Evolutionary conservation across 805 yeast species (phyloP).

Genomic region (Martiniozyma abietophila): DNA sequence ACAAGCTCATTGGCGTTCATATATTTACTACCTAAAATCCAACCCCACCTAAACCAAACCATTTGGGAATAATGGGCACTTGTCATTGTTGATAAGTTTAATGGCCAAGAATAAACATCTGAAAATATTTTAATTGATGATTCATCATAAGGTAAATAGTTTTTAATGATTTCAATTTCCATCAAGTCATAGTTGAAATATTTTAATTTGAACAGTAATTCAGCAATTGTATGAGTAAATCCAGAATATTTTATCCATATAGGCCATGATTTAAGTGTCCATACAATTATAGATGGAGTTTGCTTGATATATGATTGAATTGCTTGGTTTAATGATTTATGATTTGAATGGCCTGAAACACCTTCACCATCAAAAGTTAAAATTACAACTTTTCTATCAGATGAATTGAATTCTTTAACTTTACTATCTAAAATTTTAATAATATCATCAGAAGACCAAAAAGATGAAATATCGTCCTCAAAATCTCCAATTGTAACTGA

Average conservation of each 20-base stretch:
- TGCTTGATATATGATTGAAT: conserved; percentile 27
- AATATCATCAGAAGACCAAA: conserved; percentile 50
- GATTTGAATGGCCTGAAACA: conserved; percentile 84
- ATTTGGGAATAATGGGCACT: conserved; percentile 81
- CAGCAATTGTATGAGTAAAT: conserved; percentile 31
- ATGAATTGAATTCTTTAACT: conserved; percentile 2
- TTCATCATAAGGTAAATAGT: neutral
- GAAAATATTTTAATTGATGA: conserved; percentile 30
- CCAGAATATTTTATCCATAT: conserved; percentile 39
- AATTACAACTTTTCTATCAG: conserved; percentile 23
- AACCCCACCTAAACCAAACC: conserved; percentile 91
- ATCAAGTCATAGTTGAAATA: conserved; percentile 2
- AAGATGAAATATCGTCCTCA: conserved; percentile 57
- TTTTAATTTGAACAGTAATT: conserved; percentile 24
- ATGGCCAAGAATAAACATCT: conserved; percentile 31
- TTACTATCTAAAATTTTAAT: conserved; percentile 26
- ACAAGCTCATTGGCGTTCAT: conserved; percentile 65
- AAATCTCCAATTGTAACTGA: conserved; percentile 41
- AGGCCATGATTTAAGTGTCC: conserved; percentile 26
- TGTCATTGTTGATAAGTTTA: conserved; percentile 61
- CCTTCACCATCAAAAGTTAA: conserved; percentile 35
- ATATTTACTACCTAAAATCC: conserved; percentile 73
- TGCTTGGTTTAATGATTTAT: conserved; percentile 52
- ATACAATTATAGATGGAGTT: conserved; percentile 11
- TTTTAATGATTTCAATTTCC: neutral